Percentiles rank a stretch among this genome's conserved stretches.
phyloP scores from a whole-genome alignment of 257 asterid species.

The Nicotiana noctiflora region DNA sequence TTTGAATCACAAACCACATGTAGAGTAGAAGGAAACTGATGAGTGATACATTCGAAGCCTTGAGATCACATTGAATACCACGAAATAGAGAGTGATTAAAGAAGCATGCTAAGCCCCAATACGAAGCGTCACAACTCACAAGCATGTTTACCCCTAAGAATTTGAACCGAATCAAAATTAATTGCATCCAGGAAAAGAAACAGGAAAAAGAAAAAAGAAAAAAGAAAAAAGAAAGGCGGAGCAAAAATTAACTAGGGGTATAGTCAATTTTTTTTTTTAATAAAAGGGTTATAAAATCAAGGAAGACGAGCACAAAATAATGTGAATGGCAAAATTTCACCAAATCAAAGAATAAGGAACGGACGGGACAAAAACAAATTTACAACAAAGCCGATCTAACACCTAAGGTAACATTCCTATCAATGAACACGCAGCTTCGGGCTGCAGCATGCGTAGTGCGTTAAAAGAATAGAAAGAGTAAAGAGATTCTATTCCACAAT shows the following conservation, averaged over 20 bases:
- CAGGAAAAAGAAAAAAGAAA: neutral
- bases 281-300: neutral
- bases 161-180: neutral
- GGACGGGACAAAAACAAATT: neutral
- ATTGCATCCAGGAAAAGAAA: neutral
- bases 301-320: neutral
- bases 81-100: neutral
- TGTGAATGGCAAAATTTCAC: neutral
- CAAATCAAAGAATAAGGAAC: conserved; percentile 6
- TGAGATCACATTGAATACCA: neutral
- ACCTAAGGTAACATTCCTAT: neutral
- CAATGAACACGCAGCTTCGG: neutral
- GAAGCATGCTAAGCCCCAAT: neutral
- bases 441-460: neutral
- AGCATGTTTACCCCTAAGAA: neutral
- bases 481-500: neutral
- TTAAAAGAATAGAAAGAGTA: neutral
- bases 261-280: neutral
- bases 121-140: neutral
- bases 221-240: neutral
- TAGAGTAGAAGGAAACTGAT: neutral
- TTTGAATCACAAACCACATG: neutral
- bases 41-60: neutral
- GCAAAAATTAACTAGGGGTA: neutral
- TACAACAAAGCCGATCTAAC: neutral